Percentiles rank a stretch among this genome's conserved stretches.
These are phyloP conservation scores for Thamnidium elegans DNA, from an alignment of 192 early-diverging fungal genomes.

Conservation along the genomic window DNA sequence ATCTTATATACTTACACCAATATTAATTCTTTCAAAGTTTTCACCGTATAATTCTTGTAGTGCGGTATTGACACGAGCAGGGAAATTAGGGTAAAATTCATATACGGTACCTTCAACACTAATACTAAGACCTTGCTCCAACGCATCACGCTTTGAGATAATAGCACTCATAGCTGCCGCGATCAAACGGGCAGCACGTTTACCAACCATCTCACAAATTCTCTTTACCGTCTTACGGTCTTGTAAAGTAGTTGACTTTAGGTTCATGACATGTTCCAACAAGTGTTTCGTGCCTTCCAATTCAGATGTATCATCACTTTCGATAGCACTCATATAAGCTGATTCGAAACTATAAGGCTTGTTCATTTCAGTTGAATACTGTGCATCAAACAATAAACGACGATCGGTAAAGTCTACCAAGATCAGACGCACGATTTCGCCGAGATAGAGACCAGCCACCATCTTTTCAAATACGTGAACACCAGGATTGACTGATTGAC, in stretches of 20 bases:
- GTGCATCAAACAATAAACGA: constrained; percentile 72
- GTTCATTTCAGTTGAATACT: constrained; percentile 59
- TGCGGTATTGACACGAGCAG: constrained; percentile 17
- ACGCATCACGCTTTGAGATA: constrained; percentile 45
- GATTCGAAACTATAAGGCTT: constrained; percentile 75
- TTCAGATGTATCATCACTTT: constrained; percentile 63
- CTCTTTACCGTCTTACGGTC: constrained; percentile 81
- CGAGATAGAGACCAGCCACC: constrained; percentile 91
- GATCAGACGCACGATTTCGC: constrained; percentile 80
- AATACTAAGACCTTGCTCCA: constrained; percentile 30
- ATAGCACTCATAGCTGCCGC: constrained; percentile 68
- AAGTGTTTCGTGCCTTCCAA: constrained; percentile 65
- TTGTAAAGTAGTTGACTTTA: constrained; percentile 64
- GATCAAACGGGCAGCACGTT: constrained; percentile 78
- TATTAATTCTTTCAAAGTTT: constrained; percentile 32
- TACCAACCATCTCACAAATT: constrained; percentile 79
- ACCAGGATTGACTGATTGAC: constrained; percentile 73
- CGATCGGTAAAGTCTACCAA: constrained; percentile 79
- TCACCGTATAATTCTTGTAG: constrained; percentile 27
- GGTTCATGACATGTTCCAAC: constrained; percentile 67
- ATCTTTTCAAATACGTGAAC: constrained; percentile 93
- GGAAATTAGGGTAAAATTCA: constrained; percentile 59
- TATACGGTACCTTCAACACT: constrained; percentile 61
- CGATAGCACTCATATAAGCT: constrained; percentile 68
- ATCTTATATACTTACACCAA: constrained; percentile 26